Percentiles rank a stretch among this genome's conserved stretches.
phyloP scores from a whole-genome alignment of 192 early-diverging fungal genomes.

The Phlyctochytrium planicorne region DNA sequence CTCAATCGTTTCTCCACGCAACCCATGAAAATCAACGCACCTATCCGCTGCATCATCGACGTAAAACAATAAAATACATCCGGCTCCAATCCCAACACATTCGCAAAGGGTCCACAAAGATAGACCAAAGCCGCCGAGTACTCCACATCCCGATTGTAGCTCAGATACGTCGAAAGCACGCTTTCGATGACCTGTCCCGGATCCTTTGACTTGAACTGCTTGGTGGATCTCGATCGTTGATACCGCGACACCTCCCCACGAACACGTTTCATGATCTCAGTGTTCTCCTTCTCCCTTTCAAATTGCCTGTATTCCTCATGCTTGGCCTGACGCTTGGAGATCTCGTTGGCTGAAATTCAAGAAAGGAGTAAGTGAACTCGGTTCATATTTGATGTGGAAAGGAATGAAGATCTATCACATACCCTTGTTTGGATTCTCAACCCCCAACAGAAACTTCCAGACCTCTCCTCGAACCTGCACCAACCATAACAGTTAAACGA shows the following conservation, averaged over 20 bases:
- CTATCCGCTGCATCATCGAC: conserved; percentile 62
- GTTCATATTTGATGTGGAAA: neutral
- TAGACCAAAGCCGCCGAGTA: conserved; percentile 74
- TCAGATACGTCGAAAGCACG: conserved; percentile 84
- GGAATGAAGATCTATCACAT: conserved; percentile 40
- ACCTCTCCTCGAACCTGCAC: conserved; percentile 58
- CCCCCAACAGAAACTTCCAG: conserved; percentile 85
- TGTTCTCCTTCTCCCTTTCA: conserved; percentile 57
- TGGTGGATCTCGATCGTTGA: neutral
- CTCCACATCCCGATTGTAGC: conserved; percentile 72
- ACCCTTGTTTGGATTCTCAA: conserved; percentile 79
- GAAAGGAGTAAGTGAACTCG: neutral
- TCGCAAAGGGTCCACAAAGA: conserved; percentile 81
- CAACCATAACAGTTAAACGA: no score
- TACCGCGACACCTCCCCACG: conserved; percentile 58
- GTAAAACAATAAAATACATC: conserved; percentile 85
- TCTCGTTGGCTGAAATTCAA: conserved; percentile 57
- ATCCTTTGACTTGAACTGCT: conserved; percentile 12
- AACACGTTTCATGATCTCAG: conserved; percentile 71
- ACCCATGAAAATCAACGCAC: neutral
- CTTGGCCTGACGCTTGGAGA: conserved; percentile 58
- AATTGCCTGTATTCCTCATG: conserved; percentile 66
- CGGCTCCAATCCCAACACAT: conserved; percentile 66
- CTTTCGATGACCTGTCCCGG: conserved; percentile 50
- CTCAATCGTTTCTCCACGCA: no score